Evolutionary conservation across 768 basidiomycete species (phyloP).

Genomic region (Fomitopsis pulvina): DNA sequence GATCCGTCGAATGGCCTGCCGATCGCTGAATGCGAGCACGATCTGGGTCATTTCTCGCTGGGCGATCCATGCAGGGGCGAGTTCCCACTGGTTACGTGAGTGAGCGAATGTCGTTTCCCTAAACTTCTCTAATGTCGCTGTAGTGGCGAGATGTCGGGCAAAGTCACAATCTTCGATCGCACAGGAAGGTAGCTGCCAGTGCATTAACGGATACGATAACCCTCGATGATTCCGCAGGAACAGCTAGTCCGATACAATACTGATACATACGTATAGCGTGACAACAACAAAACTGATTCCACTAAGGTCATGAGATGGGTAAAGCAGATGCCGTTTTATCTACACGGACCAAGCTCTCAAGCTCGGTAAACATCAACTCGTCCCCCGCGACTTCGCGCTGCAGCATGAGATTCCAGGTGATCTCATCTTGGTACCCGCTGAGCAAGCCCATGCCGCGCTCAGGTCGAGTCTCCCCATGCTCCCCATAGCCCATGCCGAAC

Average conservation of each 20-base stretch:
- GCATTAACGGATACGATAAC: neutral
- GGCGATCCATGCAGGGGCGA: conserved; percentile 50
- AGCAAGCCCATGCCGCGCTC: conserved; percentile 75
- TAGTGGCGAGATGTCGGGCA: conserved; percentile 6
- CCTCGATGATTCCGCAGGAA: too few species aligned
- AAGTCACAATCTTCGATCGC: conserved; percentile 9
- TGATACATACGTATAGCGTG: conserved; percentile 1
- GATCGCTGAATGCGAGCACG: conserved; percentile 47
- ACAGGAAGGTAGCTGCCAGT: neutral
- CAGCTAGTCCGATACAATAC: neutral
- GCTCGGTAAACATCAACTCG: conserved; percentile 64
- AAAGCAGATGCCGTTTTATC: conserved; percentile 6
- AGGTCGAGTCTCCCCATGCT: conserved; percentile 53
- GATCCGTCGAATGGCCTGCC: conserved; percentile 38
- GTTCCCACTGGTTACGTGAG: conserved; percentile 54
- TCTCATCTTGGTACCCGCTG: conserved; percentile 59
- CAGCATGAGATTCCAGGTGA: conserved; percentile 68
- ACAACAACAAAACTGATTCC: neutral
- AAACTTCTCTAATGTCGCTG: neutral
- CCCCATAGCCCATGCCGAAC: conserved; percentile 84
- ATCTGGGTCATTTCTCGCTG: conserved; percentile 52
- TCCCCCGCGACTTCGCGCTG: conserved; percentile 56
- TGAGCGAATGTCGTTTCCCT: conserved; percentile 5
- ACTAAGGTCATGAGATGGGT: neutral
- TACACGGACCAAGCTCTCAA: conserved; percentile 73